Conservation (phyloP, 495 filamentous ascomycete species). For the Aspergillus hancockii region DNA sequence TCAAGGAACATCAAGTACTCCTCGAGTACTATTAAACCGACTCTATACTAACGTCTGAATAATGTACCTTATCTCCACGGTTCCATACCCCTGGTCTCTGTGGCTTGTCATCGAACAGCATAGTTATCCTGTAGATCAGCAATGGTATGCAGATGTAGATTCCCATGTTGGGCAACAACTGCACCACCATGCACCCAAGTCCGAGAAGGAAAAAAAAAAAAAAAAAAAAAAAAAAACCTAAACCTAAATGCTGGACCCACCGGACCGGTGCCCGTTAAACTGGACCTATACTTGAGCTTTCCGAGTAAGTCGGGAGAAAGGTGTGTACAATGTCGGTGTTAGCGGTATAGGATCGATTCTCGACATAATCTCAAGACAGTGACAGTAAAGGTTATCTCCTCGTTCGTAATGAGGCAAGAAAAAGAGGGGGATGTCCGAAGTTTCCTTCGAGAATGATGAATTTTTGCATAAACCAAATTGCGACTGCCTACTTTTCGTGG, state of each 20-base stretch:
- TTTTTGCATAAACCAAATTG: neutral
- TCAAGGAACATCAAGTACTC: neutral
- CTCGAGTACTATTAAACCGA: neutral
- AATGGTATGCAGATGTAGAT: slow-evolving; percentile 6
- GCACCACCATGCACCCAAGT: slow-evolving; percentile 14
- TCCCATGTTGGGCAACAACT: slow-evolving; percentile 16
- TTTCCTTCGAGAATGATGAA: neutral
- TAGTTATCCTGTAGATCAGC: slow-evolving; percentile 8
- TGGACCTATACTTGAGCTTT: neutral
- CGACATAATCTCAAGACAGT: neutral
- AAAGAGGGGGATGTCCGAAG: neutral
- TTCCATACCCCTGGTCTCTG: neutral
- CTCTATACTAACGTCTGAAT: neutral
- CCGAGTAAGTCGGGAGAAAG: neutral
- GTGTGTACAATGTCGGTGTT: neutral
- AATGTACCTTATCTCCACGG: slow-evolving; percentile 1
- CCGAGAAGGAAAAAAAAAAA: neutral
- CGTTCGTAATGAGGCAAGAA: neutral
- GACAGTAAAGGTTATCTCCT: neutral
- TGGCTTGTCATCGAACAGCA: slow-evolving; percentile 1
- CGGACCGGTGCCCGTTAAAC: neutral
- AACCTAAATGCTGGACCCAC: neutral
- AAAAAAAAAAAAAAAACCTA: slow-evolving; percentile 3
- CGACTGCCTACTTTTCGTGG: neutral
- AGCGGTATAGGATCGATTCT: neutral